These are phyloP conservation scores for Piloderma croceum DNA, from an alignment of 768 basidiomycete genomes.

Conservation along the genomic window DNA sequence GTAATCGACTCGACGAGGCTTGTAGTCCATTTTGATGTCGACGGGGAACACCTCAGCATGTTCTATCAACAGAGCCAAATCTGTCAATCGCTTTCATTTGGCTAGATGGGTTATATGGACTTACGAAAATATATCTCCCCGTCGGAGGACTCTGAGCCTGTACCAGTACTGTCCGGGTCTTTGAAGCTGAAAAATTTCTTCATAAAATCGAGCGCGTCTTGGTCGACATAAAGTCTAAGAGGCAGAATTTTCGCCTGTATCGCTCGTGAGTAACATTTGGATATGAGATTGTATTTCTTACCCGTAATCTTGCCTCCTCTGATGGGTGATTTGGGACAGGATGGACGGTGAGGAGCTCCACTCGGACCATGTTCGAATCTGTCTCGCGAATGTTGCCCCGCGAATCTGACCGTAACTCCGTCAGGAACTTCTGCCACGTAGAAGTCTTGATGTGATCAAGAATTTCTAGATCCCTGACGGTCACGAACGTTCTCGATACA, in stretches of 20 bases:
- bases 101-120: conserved; percentile 19
- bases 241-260: conserved; percentile 83
- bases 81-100: conserved; percentile 1
- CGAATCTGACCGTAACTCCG: conserved; percentile 76
- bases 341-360: conserved; percentile 71
- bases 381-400: conserved; percentile 87
- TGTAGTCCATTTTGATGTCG: conserved; percentile 95
- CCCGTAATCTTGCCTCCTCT: conserved; percentile 76
- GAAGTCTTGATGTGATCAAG: conserved; percentile 97
- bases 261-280: conserved; percentile 1
- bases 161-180: conserved; percentile 42
- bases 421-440: conserved; percentile 97
- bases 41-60: conserved; percentile 93
- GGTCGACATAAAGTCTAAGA: conserved; percentile 89
- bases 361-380: conserved; percentile 87
- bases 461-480: conserved; percentile 76
- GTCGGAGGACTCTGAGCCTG: conserved; percentile 29
- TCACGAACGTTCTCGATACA: conserved; percentile 62
- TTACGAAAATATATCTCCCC: conserved; percentile 71
- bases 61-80: conserved; percentile 35
- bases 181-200: conserved; percentile 95
- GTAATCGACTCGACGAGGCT: conserved; percentile 95
- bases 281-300: conserved; percentile 31
- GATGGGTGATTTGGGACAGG: conserved; percentile 62
- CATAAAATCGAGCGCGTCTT: conserved; percentile 96